Conservation (phyloP, 2,329 filamentous ascomycete species). For the Didymella sp. region DNA sequence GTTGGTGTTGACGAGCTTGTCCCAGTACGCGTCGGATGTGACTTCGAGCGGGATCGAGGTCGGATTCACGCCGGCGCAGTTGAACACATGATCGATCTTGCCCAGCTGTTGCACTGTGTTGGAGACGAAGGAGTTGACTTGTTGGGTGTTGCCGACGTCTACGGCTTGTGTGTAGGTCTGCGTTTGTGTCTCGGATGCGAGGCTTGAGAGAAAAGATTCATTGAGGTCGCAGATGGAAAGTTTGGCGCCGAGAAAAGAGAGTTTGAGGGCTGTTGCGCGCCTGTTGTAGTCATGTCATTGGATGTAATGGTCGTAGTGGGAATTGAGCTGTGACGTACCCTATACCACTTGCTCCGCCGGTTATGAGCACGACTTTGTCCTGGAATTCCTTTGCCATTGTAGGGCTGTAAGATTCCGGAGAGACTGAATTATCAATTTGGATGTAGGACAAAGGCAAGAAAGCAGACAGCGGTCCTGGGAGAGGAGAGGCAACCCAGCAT, state of each 20-base stretch:
- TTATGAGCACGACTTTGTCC: constrained; percentile 41
- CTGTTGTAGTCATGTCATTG: constrained; percentile 30
- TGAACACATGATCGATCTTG: constrained; percentile 53
- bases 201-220: constrained; percentile 41
- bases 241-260: constrained; percentile 55
- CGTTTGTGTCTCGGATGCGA: constrained; percentile 48
- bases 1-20: constrained; percentile 56
- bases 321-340: constrained; percentile 39
- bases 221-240: constrained; percentile 49
- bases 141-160: constrained; percentile 55
- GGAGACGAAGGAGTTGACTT: constrained; percentile 55
- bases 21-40: constrained; percentile 57
- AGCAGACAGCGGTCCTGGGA: background rate
- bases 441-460: background rate
- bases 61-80: constrained; percentile 59
- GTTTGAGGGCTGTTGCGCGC: constrained; percentile 55
- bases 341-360: constrained; percentile 55
- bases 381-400: constrained; percentile 41
- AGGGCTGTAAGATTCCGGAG: background rate
- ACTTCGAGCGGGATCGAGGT: constrained; percentile 51
- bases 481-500: constrained; percentile 8
- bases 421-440: background rate
- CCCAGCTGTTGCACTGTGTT: constrained; percentile 46
- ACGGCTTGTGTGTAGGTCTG: constrained; percentile 46
- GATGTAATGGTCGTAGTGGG: too few species aligned